Base-by-base conservation (phyloP, 176 grass and related monocot genomes). In the Chloris gayana region DNA sequence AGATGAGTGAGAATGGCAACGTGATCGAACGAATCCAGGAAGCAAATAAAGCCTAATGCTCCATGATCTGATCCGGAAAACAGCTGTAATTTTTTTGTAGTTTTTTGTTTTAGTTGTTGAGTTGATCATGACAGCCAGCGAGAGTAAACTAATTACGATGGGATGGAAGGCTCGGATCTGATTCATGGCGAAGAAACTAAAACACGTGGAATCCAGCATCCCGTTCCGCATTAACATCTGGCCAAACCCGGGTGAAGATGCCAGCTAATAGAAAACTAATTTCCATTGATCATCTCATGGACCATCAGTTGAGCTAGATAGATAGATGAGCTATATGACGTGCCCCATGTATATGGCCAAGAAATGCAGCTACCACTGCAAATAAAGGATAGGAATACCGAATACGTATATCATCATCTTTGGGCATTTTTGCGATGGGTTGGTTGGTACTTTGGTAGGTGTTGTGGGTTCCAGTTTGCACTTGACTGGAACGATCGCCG, bases 81-180 rank as follows among this genome's bases (percentile, higher is more conserved):
- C n/a, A n/a, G n/a, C n/a, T n/a, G n/a, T n/a, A n/a, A n/a, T n/a
- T n/a, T n/a, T 33, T 22, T 35, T 64, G 44, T 53, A 37, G 13
- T 54, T 62, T 33, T 67, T n/a, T n/a, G n/a, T n/a, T n/a, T n/a
- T n/a, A n/a, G 35, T 37, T 37, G 25, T 58, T 59, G 39, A 47
- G 38, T 45, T 80, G 37, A 6, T 51, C 39, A 50, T 39, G 17
- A 22, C 6, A 60, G 37, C 15, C 19, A 14, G 14, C 13, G 0
- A 5, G 44, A 51, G 39, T 61, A 68, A 21, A 53, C 5, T 63
- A 53, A 51, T 60, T 9, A 53, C 1, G 17, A 21, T 15, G 4
- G 4, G 18, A 38, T 12, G 24, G 54, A 22, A 31, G 60, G 50
- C 14, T 25, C 18, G 75, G 73, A 84, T 79, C 67, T 21, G 81